Evolutionary conservation across 192 early-diverging fungal species (phyloP).

Genomic region (Powellomyces hirtus): DNA sequence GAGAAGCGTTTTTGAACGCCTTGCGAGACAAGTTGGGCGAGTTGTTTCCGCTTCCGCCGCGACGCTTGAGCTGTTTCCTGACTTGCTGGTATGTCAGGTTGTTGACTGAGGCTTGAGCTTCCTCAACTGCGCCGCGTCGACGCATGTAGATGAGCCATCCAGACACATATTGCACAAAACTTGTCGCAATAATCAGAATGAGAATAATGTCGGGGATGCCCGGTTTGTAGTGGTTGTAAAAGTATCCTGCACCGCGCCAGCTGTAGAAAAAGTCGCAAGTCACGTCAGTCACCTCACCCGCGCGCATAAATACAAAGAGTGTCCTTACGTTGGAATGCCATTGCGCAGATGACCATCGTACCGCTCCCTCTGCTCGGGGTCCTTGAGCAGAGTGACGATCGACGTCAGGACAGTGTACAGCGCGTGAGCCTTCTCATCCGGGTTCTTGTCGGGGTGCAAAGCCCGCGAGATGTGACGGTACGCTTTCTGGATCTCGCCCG

Average conservation of each 20-base stretch:
- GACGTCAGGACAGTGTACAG: slow-evolving; percentile 47
- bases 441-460: slow-evolving; percentile 55
- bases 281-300: not conserved
- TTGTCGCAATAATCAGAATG: slow-evolving; percentile 27
- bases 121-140: not conserved
- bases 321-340: slow-evolving; percentile 48
- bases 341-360: slow-evolving; percentile 46
- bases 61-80: slow-evolving; percentile 29
- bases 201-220: slow-evolving; percentile 34
- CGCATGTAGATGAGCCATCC: slow-evolving; percentile 26
- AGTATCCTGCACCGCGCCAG: slow-evolving; percentile 22
- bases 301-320: not conserved
- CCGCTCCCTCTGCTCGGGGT: slow-evolving; percentile 34
- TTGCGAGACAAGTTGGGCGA: not conserved
- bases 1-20: slow-evolving; percentile 15
- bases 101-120: not conserved
- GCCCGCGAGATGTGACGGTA: slow-evolving; percentile 42
- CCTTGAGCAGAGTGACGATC: slow-evolving; percentile 39
- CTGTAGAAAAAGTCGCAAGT: not conserved
- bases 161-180: slow-evolving; percentile 47
- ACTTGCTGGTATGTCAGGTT: slow-evolving; percentile 26
- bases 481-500: slow-evolving; percentile 37
- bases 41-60: not conserved
- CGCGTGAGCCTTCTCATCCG: slow-evolving; percentile 21
- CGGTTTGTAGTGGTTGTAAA: slow-evolving; percentile 45